Base-by-base conservation (phyloP, 148 eudicot species). In the Heliamphora exappendiculata region DNA sequence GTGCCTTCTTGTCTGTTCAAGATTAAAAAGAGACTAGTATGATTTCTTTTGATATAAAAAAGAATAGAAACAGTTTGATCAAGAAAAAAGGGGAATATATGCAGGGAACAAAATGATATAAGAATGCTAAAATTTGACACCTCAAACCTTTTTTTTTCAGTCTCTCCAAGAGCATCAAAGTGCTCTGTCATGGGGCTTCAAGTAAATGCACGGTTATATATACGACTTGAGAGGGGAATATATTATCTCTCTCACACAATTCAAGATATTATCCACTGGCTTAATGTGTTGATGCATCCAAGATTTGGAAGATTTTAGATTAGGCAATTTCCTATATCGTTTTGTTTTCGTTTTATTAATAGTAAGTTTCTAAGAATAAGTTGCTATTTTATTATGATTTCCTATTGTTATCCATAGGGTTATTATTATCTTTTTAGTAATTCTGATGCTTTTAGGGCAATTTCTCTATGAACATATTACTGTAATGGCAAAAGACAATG, bases 81-180 rank as follows among this genome's bases (percentile, higher is more conserved):
- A 17, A 24, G 22, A 33, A 41, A 37, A 51, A 53, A 42, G 17
- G 34, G 66, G 76, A 57, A 73, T 37, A 55, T 39, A 73, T 37
- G 66, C 29, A 42, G 68, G 69, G 41, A 62, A 62, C 69, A 75
- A 26, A 26, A 22, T 28, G 53, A 29, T 59, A 59, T 9, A 16
- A 74, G 9, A 34, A 71, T 71, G 26, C 72, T 54, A 68, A 44
- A 68, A 4, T 26, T 68, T 26, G 72, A 68, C 44, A 33, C 72
- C 26, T 51, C 72, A 67, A 12, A 9, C 17, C 14, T 3, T 60
- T 60, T 60, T 28, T 29, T 22, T 10, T 58, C 7, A 3, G 3
- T 22, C 17, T 31, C 59, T 29, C 41, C 59, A 70, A 50, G 34
- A 50, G 41, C 22, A 70, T 60, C 41, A 75, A 62, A 45, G 55